These are phyloP conservation scores for Ophiostoma triangulosporum DNA, from an alignment of 2,329 filamentous ascomycete species.

Conservation along the genomic window DNA sequence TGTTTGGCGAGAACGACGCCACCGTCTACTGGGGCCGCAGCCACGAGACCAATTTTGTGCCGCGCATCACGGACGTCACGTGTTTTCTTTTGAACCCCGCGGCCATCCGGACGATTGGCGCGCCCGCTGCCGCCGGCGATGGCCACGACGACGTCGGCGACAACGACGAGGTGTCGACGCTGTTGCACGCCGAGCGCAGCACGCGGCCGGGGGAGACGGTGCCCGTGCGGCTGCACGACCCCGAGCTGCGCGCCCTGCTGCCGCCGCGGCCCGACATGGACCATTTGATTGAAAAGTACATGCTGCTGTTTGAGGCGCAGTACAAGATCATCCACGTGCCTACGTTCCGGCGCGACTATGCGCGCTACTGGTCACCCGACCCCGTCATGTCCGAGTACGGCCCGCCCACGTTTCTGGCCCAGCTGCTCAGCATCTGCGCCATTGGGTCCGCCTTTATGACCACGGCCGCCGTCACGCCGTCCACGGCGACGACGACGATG, in stretches of 20 bases:
- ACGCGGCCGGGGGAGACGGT: background rate
- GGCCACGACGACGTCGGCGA: background rate
- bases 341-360: background rate
- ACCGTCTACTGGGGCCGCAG: background rate
- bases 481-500: background rate
- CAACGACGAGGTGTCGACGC: background rate
- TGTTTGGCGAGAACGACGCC: background rate
- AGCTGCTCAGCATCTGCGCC: background rate
- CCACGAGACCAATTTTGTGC: background rate
- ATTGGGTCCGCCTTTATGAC: background rate
- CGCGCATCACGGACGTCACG: background rate
- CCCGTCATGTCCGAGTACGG: background rate
- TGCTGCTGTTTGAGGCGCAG: background rate
- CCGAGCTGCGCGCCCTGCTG: background rate
- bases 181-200: background rate
- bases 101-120: background rate
- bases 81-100: background rate
- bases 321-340: background rate
- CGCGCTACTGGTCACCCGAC: background rate
- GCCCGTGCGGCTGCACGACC: background rate
- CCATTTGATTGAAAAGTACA: background rate
- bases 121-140: background rate
- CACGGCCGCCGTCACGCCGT: background rate
- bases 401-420: background rate
- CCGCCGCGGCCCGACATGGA: background rate